Evolutionary conservation across 345 rosid genomes (phyloP), one percentile per base, ranked within the genome.

Genomic region (Eucalyptus sp.): DNA sequence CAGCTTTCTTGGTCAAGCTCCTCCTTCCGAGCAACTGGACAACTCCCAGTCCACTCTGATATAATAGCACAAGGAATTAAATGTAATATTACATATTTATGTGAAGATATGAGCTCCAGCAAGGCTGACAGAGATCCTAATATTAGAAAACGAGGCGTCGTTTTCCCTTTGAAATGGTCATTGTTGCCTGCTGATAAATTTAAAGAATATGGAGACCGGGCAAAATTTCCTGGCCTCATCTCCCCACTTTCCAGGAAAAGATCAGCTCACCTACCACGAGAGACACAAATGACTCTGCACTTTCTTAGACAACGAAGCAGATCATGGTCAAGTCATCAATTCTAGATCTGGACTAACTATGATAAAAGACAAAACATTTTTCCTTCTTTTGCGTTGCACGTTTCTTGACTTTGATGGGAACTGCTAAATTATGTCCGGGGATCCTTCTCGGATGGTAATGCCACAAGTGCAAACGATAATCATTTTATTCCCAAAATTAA

Each of bases 401-500:
- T 64, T 64, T 14, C 58, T 52, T n/a, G 76, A n/a, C 41, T 15
- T 64, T 2, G 10, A 4, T n/a, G 76, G 76, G 76, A 64, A n/a
- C 20, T 64, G 41, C 37, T 64, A n/a, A 64, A 15, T 14, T 64
- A 18, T n/a, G 8, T 8, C 1, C 16, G 18, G 71, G 76, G 41
- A n/a, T 64, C 41, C 41, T 64, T 64, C 76, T 64, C 20, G 0
- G 41, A 56, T n/a, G 76, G 41, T n/a, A 4, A 31, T n/a, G 10
- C 41, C 76, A 16, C 76, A 3, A 4, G 9, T 2, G 41, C 33
- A 1, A n/a, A 33, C 0, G 2, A n/a, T 52, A 52, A 0, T 52
- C 58, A 52, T 2, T 52, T 52, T 20, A 52, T 52, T 52, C 2
- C 0, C 1, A 0, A 52, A 52, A 52, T 0, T 52, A 52, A 52